Base-by-base conservation (phyloP, 495 filamentous ascomycete genomes). In the Aspergillus indologenus region DNA sequence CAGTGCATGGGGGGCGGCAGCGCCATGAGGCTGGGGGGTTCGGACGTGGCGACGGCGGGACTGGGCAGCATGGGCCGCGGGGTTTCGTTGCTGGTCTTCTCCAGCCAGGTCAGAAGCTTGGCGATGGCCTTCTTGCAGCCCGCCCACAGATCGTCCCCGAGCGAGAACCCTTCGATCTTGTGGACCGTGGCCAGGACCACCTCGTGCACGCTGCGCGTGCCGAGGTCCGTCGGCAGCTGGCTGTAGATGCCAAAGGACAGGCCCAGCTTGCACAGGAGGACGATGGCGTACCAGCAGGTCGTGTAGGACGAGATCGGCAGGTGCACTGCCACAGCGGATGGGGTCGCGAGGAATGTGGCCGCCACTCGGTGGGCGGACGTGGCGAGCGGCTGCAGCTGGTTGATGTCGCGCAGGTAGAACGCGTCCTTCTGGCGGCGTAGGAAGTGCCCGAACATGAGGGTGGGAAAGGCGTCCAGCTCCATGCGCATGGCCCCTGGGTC, bases 81-180 rank as follows among this genome's bases (percentile, higher is more conserved):
- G 60, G 63, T 22, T 19, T 48, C 45, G n/a, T 48, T 48, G 19
- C 19, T 21, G 14, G n/a, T 22, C 19, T 48, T 48, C 20, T 48
- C 45, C 45, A 48, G 45, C 45, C 45, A 48, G 4, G n/a, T 19
- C 45, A 48, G 19, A n/a, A 48, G 20, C 19, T 22, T 48, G 45
- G 23, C 23, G 11, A 48, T 22, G 26, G 26, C 26, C 26, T 29
- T 29, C 19, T 22, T 19, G 19, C 45, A 48, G 12, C 23, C 23
- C 18, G 45, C 21, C 45, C 45, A 48, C 19, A 48, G 14, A 6
- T 48, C 45, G 19, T 48, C 45, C 6, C 45, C 45, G 5, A 48
- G 18, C n/a, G 45, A 48, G 18, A 48, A 22, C 19, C 19, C 23
- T 4, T 21, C 45, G 19, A 48, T 48, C 20, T 22, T 20, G n/a